Conservation (phyloP, 371 early-diverging fungal species). For the Rhizomucor miehei region DNA sequence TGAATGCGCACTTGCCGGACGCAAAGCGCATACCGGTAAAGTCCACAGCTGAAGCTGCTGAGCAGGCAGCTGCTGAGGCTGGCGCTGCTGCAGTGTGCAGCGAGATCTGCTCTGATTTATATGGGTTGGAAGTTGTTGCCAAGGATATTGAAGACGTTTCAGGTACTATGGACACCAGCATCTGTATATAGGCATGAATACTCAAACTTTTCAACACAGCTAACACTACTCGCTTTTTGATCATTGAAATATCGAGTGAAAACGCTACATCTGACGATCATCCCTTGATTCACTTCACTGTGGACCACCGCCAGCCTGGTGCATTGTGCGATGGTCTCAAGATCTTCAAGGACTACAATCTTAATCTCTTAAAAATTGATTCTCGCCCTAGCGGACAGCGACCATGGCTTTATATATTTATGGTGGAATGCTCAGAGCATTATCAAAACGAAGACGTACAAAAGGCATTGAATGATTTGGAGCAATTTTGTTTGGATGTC, state of each 20-base stretch:
- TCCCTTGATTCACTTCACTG: conserved; percentile 79
- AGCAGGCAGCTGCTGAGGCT: conserved; percentile 77
- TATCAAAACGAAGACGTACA: conserved; percentile 64
- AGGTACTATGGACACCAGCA: conserved; percentile 7
- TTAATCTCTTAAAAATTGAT: conserved; percentile 92
- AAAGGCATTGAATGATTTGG: conserved; percentile 59
- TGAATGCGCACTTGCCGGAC: conserved; percentile 65
- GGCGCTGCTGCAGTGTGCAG: conserved; percentile 85
- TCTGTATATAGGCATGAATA: background rate
- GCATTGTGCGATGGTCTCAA: conserved; percentile 85
- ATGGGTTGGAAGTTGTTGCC: conserved; percentile 73
- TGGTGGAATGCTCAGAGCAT: conserved; percentile 86
- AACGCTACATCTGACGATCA: conserved; percentile 73
- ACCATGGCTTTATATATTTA: conserved; percentile 92
- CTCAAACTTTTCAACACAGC: conserved; percentile 34
- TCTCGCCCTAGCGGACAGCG: conserved; percentile 81
- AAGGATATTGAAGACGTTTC: conserved; percentile 70
- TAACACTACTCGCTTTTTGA: conserved; percentile 90
- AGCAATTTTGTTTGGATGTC: conserved; percentile 72
- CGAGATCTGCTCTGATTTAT: conserved; percentile 77
- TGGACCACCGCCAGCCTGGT: conserved; percentile 89
- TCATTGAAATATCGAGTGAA: conserved; percentile 76
- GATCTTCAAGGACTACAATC: conserved; percentile 74
- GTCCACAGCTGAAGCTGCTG: conserved; percentile 88
- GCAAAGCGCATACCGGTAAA: conserved; percentile 75